Evolutionary conservation across 2,329 filamentous ascomycete genomes (phyloP), one percentile per base, ranked within the genome.

Genomic region (Leptographium galeiforme): DNA sequence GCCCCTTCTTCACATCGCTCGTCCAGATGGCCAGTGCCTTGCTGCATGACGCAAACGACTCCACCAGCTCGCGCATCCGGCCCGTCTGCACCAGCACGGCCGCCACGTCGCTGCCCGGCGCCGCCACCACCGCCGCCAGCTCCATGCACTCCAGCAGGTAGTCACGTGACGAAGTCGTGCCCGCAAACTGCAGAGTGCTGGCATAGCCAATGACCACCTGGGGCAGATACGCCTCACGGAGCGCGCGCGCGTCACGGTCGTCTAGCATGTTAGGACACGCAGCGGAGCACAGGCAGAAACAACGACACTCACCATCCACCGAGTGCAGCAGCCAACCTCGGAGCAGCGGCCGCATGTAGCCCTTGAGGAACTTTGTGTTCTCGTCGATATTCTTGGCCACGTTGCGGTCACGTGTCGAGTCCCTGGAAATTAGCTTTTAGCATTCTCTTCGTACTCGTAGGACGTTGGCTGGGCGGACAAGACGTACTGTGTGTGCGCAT

Each of bases 111-210:
- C 82, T 82, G 56, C 76, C 78, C 58, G 82, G 79, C 54, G 85
- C 81, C 2, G 91, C 88, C 50, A 95, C 77, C 2, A 82, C 65
- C 1, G 83, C 81, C 1, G 89, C 84, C 16, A 98, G 73, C 55
- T 95, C 87, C 86, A 98, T 91, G 61, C 84, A 87, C 63, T 91
- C 83, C 32, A 93, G 76, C 18, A 95, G 74, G 59, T 85, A 79
- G 55, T 91, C 87, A 45, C 89, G 82, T 47, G 82, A 84, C 45
- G 94, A 72, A 49, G 80, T 76, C 48, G 81, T 82, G 4, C 88
- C 89, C 0, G 86, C 85, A 63, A 85, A 86, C 64, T 94, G 86
- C 50, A 97, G 72, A 1, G 86, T 83, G 61, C 79, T 84, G 63
- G 93, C 81, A 65, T 93, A 96, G 3, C 86, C 87, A 50, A 98